Percentiles rank a stretch among this genome's conserved stretches.
Evolutionary conservation across 371 early-diverging fungal genomes (phyloP).

Genomic region (Saksenaea vasiformis): DNA sequence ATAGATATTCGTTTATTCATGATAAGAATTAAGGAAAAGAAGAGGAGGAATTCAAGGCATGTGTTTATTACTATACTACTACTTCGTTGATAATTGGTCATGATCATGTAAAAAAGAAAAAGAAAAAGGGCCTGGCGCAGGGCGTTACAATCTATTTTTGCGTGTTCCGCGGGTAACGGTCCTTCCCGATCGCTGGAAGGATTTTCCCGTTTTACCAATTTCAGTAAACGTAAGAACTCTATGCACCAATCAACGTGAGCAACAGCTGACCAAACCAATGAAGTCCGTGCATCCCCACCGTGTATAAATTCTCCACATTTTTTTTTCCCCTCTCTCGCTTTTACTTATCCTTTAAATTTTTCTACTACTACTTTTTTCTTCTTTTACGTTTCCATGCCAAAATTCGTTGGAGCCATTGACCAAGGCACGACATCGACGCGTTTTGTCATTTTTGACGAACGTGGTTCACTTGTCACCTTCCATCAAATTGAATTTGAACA

Average conservation of each 20-base stretch:
- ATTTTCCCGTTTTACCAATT: background rate
- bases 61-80: background rate
- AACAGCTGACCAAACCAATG: slow-evolving; percentile 1
- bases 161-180: background rate
- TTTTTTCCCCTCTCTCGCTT: slow-evolving; percentile 7
- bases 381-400: slow-evolving; percentile 15
- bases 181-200: slow-evolving; percentile 5
- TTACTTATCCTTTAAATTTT: background rate
- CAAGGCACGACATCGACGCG: slow-evolving; percentile 95
- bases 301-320: slow-evolving; percentile 9
- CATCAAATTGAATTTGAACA: slow-evolving; percentile 88
- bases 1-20: background rate
- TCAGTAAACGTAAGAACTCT: background rate
- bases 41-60: background rate
- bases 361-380: background rate
- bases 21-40: no score
- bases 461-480: slow-evolving; percentile 72
- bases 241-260: background rate
- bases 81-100: background rate
- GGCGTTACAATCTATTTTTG: background rate
- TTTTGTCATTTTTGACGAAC: slow-evolving; percentile 89
- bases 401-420: slow-evolving; percentile 88
- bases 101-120: slow-evolving; percentile 1
- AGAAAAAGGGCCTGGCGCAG: background rate
- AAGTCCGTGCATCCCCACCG: slow-evolving; percentile 1